phyloP scores from a whole-genome alignment of 1,139 yeast genomes.

The Hyphopichia burtonii region DNA sequence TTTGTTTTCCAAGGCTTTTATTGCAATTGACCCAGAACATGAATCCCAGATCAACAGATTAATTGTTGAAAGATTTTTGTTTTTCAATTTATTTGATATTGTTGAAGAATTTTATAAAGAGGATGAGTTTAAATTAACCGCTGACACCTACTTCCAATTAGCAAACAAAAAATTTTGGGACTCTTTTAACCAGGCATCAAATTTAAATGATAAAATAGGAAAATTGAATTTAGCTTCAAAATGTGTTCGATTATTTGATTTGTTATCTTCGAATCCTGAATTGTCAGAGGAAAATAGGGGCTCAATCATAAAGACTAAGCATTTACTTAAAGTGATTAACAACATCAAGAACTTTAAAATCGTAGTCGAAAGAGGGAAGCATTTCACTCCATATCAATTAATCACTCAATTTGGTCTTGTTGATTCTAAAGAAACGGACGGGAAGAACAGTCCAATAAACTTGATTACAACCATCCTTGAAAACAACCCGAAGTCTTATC shows the following conservation, averaged over 20 bases:
- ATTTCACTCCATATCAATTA: conserved; percentile 29
- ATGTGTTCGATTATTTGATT: conserved; percentile 38
- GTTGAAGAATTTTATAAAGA: conserved; percentile 19
- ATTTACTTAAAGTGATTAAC: conserved; percentile 26
- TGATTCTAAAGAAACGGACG: conserved; percentile 12
- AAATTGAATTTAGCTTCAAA: conserved; percentile 40
- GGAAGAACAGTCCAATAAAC: conserved; percentile 21
- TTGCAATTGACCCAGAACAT: conserved; percentile 20
- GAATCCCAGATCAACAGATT: conserved; percentile 25
- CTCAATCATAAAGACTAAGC: conserved; percentile 25
- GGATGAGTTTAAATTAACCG: conserved; percentile 11
- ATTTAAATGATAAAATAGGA: conserved; percentile 49
- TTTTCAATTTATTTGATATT: conserved; percentile 33
- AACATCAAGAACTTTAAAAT: conserved; percentile 35
- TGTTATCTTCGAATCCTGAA: conserved; percentile 10
- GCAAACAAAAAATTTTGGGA: conserved; percentile 51
- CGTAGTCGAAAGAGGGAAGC: conserved; percentile 30
- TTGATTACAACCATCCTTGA: conserved; percentile 46
- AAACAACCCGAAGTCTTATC: conserved; percentile 53
- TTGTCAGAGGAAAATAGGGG: conserved; percentile 12
- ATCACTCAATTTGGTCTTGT: conserved; percentile 21
- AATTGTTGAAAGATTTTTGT: conserved; percentile 40
- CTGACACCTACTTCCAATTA: conserved; percentile 19
- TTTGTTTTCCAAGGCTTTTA: conserved; percentile 25
- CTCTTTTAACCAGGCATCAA: conserved; percentile 48